Conservation (phyloP, 2,329 filamentous ascomycete genomes). For the Cercospora nicotianae region DNA sequence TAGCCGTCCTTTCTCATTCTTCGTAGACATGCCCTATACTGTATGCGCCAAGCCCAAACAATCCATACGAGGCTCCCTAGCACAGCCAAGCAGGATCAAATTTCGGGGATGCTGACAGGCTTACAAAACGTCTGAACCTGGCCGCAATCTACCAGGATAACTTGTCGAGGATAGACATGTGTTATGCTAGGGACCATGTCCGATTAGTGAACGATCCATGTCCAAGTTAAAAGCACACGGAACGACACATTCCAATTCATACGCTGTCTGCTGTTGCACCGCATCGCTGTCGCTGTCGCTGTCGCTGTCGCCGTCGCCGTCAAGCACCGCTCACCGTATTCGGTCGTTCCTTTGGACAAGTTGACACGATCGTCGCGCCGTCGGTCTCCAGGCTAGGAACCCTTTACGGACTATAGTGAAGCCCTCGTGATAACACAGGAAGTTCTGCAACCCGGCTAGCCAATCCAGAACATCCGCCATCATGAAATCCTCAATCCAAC, state of each 20-base stretch:
- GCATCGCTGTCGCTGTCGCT: background rate
- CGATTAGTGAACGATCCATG: background rate
- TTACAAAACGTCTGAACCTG: too few relatives aligned
- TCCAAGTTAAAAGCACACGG: background rate
- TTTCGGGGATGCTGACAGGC: background rate
- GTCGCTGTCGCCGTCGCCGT: background rate
- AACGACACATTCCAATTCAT: background rate
- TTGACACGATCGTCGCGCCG: background rate
- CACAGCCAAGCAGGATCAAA: background rate
- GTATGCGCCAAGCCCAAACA: background rate
- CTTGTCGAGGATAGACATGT: background rate
- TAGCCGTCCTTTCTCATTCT: background rate
- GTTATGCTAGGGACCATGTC: background rate
- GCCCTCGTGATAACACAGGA: background rate
- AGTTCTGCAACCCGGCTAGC: background rate
- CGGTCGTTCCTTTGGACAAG: background rate
- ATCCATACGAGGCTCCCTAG: background rate
- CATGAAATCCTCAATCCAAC: background rate
- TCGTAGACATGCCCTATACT: background rate
- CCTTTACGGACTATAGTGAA: background rate
- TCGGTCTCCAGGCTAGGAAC: background rate
- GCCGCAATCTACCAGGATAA: background rate
- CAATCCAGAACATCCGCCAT: background rate
- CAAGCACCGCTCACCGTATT: background rate
- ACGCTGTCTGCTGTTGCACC: background rate